Evolutionary conservation across 176 grass and related monocot species (phyloP), one percentile per base, ranked within the genome.

Genomic region (Hyparrhenia diplandra): DNA sequence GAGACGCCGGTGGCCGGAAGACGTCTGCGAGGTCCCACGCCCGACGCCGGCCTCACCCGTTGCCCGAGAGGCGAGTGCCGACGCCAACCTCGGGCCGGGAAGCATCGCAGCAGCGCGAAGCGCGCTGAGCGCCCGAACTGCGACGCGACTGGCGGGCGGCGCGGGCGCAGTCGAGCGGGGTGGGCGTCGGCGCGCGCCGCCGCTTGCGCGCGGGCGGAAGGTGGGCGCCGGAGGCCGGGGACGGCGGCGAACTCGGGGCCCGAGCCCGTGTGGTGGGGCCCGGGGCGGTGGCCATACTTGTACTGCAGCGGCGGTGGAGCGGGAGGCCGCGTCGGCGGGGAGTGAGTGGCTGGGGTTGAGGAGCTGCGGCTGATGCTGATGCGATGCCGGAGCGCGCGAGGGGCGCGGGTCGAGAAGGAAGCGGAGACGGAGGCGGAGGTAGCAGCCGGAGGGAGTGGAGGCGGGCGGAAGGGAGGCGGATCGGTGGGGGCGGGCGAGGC

Each of bases 81-180:
- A 23, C 7, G 42, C 61, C 77, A 36, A 9, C 18, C 13, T 13
- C 77, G 10, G 6, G 1, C 43, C 57, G 10, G 12, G 81, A 69
- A n/a, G 80, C 66, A 23, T 73, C 65, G n/a, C 60, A 55, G 81
- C 70, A 87, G 87, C 71, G 80, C 91, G 52, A 97, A 97, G 83
- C 29, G 74, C 71, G 35, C 86, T 75, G 84, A 97, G 90, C 39
- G 80, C 71, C 78, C 81, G 3, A 69, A 54, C 89, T 93, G 91
- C 1, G 91, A 90, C 46, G 91, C 94, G 55, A 88, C 87, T 10
- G 83, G 47, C 17, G 94, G n/a, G n/a, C n/a, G 94, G 10, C 91
- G 89, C 18, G 94, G 88, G 14, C 90, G 94, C 37, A 97, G 45
- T 90, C 91, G 78, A 97, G 89, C 32, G 94, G 83, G 89, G 77